phyloP scores from a whole-genome alignment of 2,329 filamentous ascomycete species.

The Neoascochyta sp. region DNA sequence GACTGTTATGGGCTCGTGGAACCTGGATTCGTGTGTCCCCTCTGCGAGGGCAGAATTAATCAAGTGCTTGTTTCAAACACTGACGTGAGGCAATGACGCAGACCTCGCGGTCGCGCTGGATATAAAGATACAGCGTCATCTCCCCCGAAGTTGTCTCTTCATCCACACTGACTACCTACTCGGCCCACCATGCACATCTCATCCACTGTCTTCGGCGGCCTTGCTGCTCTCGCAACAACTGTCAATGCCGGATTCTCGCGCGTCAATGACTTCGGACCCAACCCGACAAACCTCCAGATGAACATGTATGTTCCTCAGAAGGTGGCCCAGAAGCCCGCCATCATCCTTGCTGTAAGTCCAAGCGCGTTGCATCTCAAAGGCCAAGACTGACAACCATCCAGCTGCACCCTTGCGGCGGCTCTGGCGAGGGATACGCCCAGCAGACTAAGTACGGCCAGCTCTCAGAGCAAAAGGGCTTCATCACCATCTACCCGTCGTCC shows the following conservation, averaged over 20 bases:
- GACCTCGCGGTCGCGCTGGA: too few relatives aligned
- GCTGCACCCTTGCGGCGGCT: conserved; percentile 29
- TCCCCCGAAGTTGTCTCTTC: too few relatives aligned
- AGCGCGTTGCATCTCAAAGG: background rate
- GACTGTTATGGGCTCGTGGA: too few relatives aligned
- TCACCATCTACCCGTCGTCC: conserved; percentile 56
- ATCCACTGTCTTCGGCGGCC: conserved; percentile 1
- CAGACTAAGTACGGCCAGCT: conserved; percentile 31
- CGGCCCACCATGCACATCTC: conserved; percentile 13
- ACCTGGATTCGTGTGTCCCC: too few relatives aligned
- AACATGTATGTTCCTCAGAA: conserved; percentile 49
- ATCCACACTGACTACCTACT: too few relatives aligned
- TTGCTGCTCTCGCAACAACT: conserved; percentile 6
- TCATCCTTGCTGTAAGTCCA: conserved; percentile 53
- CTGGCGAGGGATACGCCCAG: conserved; percentile 36
- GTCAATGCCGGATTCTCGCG: conserved; percentile 22
- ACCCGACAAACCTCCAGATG: conserved; percentile 49
- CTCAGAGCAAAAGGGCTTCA: conserved; percentile 55
- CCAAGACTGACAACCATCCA: conserved; percentile 2
- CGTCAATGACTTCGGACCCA: conserved; percentile 42
- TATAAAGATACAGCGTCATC: too few relatives aligned
- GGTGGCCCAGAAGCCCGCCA: conserved; percentile 46
- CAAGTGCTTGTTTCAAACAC: too few relatives aligned
- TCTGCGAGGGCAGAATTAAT: too few relatives aligned
- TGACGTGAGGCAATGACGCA: too few relatives aligned